Evolutionary conservation across 2,329 filamentous ascomycete species (phyloP), one percentile per base, ranked within the genome.

Genomic region (Arachnopeziza araneosa): DNA sequence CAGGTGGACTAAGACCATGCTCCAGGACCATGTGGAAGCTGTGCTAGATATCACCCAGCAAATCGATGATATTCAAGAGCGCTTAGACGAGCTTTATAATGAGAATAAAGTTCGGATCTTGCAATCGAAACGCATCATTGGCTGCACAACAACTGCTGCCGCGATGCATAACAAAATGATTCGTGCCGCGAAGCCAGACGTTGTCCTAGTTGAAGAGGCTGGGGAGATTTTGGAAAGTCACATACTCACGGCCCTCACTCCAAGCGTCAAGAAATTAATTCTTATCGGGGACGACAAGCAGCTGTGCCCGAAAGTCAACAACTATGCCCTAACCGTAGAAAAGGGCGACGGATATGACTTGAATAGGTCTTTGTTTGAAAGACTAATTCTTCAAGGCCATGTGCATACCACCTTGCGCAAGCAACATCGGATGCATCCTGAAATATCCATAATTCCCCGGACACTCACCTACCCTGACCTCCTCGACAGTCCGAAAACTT

Each of bases 251-350:
- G 81, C 87, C 0, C 66, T 91, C 59, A 75, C 77, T 0, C 69
- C 79, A 0, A 72, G 78, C 0, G 82, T 82, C 0, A 80, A 87
- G 61, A 85, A 90, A 48, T 69, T 90, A 1, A 79, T 90, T 0
- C 71, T 89, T 1, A 90, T 91, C 12, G 88, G 88, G 0, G 88
- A 91, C 57, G 87, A 91, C 69, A 81, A 87, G 58, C 88, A 91
- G 62, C 78, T 91, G 0, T 81, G 87, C 0, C 88, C 88, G 0
- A 89, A 90, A 65, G 77, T 83, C 74, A 86, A 70, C 57, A 85
- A 81, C 57, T 89, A 84, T 64, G 72, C 70, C 0, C 71, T 91
- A 0, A 83, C 78, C 0, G 78, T 86, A 0, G 87, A 90, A 63
- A 81, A 83, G 22, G 86, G 85, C 0, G 77, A 83, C 5, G 87